Conservation (phyloP, 306 rosid genomes). For the Quercus engelmannii region DNA sequence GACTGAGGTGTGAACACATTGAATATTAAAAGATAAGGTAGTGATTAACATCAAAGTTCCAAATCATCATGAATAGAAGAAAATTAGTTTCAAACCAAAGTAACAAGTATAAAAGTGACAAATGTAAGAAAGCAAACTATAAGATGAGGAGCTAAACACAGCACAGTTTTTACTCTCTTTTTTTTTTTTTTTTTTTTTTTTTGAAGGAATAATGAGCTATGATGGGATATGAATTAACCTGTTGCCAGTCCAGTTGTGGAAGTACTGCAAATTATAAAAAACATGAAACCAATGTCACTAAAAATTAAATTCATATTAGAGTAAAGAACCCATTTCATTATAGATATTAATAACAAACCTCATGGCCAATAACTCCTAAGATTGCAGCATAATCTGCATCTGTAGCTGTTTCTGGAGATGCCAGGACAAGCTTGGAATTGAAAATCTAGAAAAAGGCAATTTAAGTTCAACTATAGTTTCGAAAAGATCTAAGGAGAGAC, state of each 20-base stretch:
- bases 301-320: conserved; percentile 8
- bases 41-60: not conserved
- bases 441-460: conserved; percentile 55
- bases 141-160: conserved; percentile 8
- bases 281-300: conserved; percentile 20
- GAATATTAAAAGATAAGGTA: not conserved
- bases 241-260: conserved; percentile 99
- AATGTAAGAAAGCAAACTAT: not conserved
- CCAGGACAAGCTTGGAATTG: conserved; percentile 92
- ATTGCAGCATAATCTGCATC: conserved; percentile 96
- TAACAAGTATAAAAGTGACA: conserved; percentile 1
- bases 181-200: no score
- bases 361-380: conserved; percentile 97
- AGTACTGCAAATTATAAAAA: conserved; percentile 72
- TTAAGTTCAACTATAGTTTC: not conserved
- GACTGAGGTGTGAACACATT: conserved; percentile 17
- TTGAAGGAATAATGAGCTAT: conserved; percentile 4
- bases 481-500: not conserved
- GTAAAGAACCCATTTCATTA: not conserved
- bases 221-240: conserved; percentile 47
- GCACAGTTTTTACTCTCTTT: not conserved
- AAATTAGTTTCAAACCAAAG: not conserved
- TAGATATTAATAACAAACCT: conserved; percentile 57
- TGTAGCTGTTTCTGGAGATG: conserved; percentile 91
- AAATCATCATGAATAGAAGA: conserved; percentile 5